Base-by-base conservation (phyloP, 2,329 filamentous ascomycete genomes). In the Hymenoscyphus fructigenus region DNA sequence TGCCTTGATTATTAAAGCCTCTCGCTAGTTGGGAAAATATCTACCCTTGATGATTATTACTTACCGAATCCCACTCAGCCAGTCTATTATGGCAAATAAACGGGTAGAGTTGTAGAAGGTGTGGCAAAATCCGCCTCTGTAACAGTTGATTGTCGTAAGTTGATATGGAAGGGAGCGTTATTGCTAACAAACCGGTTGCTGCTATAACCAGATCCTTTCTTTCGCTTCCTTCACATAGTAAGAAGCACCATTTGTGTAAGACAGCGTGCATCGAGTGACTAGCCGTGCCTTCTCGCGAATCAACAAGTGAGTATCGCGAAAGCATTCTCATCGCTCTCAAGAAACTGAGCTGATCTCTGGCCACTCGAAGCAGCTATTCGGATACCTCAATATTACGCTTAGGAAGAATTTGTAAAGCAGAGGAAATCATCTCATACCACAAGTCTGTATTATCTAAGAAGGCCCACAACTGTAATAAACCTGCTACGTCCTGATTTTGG, bases 351-450 rank as follows among this genome's bases (percentile, higher is more conserved):
- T 47, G 41, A 47, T 47, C 17, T 47, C 41, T 10, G 4, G 41
- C 41, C n/a, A 47, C n/a, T n/a, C 41, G 41, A 23, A 47, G 41
- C 41, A 47, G 41, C 41, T n/a, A 47, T 9, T 47, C 41, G 9
- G 41, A 47, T 47, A 20, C 41, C 7, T 1, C 23, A 34, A 57
- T 29, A 17, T 57, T 7, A 28, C 29, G 26, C 56, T 59, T 58
- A 59, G 32, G 7, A 58, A 63, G 34, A 59, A 32, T 38, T 60
- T 59, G 41, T 68, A 75, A 34, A 57, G 53, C 53, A 29, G 53
- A 28, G 75, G 2, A 66, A 73, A 82, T 66, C n/a, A 83, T 73
- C 62, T 81, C 75, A 67, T 75, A 81, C 80, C 78, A 83, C 3
- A 83, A 66, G 20, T 60, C 58, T 60, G 77, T 71, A 66, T 79